A percentile compares a stretch with the other conserved stretches of the same genome.
These are phyloP conservation scores for Sporothrix inflata DNA, from an alignment of 2,329 filamentous ascomycete genomes.

Conservation along the genomic window DNA sequence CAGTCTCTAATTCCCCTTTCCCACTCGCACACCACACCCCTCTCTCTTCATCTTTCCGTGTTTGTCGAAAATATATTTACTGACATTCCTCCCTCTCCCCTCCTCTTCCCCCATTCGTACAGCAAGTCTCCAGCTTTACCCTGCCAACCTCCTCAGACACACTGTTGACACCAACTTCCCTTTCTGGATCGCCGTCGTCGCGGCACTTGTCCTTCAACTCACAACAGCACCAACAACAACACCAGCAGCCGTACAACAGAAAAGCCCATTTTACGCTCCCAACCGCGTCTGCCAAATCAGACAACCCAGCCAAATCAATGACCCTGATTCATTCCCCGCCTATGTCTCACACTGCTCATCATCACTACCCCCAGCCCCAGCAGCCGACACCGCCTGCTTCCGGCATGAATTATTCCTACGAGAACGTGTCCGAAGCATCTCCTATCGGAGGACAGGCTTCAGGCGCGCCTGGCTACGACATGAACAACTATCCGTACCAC, in stretches of 20 bases:
- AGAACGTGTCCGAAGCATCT: neutral
- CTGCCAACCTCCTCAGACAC: slow-evolving; percentile 2
- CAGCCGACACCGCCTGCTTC: slow-evolving; percentile 12
- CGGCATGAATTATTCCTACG: neutral
- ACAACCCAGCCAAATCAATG: neutral
- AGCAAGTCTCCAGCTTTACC: neutral
- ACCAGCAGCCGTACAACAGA: neutral
- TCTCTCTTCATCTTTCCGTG: neutral
- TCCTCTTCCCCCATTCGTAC: neutral
- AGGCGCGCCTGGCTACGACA: neutral
- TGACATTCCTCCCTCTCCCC: neutral
- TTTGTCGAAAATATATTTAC: slow-evolving; percentile 8
- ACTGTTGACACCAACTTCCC: slow-evolving; percentile 12
- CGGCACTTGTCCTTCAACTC: neutral
- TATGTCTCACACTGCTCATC: neutral
- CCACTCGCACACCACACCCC: neutral
- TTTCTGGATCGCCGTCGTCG: slow-evolving; percentile 11
- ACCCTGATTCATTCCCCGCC: neutral
- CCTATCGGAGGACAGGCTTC: neutral
- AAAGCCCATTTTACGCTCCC: neutral
- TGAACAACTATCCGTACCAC: neutral
- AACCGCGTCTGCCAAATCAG: neutral
- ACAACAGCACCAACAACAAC: neutral
- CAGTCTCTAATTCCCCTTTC: neutral
- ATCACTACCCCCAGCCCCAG: neutral